Conservation (phyloP, 2,329 filamentous ascomycete species). For the Madurella mycetomatis region DNA sequence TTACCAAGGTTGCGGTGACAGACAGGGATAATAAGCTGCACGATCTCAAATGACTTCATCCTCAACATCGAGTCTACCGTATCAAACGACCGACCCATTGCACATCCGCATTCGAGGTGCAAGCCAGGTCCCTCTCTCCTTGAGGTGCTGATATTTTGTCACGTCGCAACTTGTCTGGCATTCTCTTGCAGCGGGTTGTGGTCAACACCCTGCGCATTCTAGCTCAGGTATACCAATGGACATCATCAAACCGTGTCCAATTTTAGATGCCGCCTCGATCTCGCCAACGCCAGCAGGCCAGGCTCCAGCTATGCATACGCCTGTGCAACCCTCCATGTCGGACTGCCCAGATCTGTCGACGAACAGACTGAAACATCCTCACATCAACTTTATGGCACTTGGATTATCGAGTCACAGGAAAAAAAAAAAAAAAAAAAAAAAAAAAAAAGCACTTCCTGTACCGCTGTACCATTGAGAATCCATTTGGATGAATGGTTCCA, state of each 20-base stretch:
- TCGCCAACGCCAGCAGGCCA: too few relatives aligned
- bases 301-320: too few relatives aligned
- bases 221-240: too few relatives aligned
- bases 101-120: background rate
- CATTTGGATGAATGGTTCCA: slow-evolving; percentile 26
- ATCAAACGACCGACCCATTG: background rate
- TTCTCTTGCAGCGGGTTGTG: too few relatives aligned
- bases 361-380: too few relatives aligned
- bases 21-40: background rate
- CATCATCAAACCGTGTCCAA: too few relatives aligned
- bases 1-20: background rate
- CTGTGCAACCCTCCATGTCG: too few relatives aligned
- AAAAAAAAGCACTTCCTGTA: slow-evolving; percentile 1
- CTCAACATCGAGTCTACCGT: background rate
- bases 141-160: background rate
- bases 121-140: background rate
- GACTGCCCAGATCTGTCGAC: too few relatives aligned
- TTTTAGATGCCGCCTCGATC: too few relatives aligned
- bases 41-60: background rate
- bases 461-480: slow-evolving; percentile 15
- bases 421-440: background rate
- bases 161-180: background rate
- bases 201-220: too few relatives aligned
- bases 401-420: background rate
- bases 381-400: background rate